phyloP scores from a whole-genome alignment of 495 filamentous ascomycete genomes.

The Penicillium waksmanii region DNA sequence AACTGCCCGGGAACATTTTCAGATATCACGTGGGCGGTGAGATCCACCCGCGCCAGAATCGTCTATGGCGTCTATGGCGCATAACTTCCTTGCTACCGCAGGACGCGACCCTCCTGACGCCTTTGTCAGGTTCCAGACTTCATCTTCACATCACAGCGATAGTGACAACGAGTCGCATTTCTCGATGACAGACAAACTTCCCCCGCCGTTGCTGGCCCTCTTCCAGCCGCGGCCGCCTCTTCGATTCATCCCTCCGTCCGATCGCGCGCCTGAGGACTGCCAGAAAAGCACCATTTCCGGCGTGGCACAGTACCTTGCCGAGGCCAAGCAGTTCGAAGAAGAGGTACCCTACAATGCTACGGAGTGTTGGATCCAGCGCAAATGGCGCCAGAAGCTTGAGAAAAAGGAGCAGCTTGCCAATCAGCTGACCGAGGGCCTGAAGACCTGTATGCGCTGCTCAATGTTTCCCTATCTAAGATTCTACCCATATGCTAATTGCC shows the following conservation, averaged over 20 bases:
- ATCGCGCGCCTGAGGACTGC: slow-evolving; percentile 82
- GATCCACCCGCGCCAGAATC: slow-evolving; percentile 1
- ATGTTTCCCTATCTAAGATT: slow-evolving; percentile 5
- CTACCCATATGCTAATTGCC: slow-evolving; percentile 10
- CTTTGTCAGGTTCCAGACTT: slow-evolving; percentile 19
- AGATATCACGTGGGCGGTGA: slow-evolving; percentile 33
- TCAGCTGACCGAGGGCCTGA: slow-evolving; percentile 66
- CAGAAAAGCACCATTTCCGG: slow-evolving; percentile 67
- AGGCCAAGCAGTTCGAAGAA: slow-evolving; percentile 69
- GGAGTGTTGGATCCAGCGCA: slow-evolving; percentile 88
- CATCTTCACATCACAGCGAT: slow-evolving; percentile 11
- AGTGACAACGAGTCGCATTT: slow-evolving; percentile 15
- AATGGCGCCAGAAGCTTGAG: slow-evolving; percentile 78
- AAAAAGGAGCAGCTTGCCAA: slow-evolving; percentile 68
- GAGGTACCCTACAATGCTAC: slow-evolving; percentile 78
- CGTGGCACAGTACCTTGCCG: slow-evolving; percentile 72
- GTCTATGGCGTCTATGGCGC: slow-evolving; percentile 21
- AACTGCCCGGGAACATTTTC: slow-evolving; percentile 28
- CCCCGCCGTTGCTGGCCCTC: slow-evolving; percentile 87
- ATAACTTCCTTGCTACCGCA: slow-evolving; percentile 18
- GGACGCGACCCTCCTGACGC: slow-evolving; percentile 31
- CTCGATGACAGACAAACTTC: slow-evolving; percentile 92
- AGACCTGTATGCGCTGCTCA: slow-evolving; percentile 61
- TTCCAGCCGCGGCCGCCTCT: slow-evolving; percentile 92
- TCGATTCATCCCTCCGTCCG: slow-evolving; percentile 82